A percentile compares a stretch with the other conserved stretches of the same genome.
Conservation (phyloP, 306 rosid species). For the Dicorynia guianensis region DNA sequence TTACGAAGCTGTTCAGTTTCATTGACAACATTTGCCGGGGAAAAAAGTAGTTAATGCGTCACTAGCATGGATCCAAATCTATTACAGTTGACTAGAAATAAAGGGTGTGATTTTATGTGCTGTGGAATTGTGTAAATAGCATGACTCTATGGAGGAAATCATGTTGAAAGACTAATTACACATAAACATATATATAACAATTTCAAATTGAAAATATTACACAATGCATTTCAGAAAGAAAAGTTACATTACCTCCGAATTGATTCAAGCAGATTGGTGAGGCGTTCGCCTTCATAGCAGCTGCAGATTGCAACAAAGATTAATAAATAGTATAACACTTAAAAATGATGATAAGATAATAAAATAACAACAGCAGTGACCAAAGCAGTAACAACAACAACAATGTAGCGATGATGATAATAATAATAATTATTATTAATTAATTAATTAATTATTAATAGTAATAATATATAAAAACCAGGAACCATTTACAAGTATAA, state of each 20-base stretch:
- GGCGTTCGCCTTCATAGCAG: slow-evolving; percentile 67
- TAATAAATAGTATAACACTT: not conserved
- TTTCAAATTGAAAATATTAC: not conserved
- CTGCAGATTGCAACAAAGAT: slow-evolving; percentile 43
- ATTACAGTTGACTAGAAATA: no score
- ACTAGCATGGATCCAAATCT: no score
- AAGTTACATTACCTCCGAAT: slow-evolving; percentile 53
- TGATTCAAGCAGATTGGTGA: slow-evolving; percentile 60
- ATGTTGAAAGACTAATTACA: slow-evolving; percentile 11
- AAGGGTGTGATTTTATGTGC: no score
- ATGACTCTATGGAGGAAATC: not conserved
- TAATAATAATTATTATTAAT: no score
- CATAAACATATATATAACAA: not conserved
- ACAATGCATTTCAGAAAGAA: not conserved
- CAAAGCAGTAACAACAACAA: not conserved
- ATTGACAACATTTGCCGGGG: not conserved
- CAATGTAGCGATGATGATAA: not conserved
- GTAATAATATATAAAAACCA: slow-evolving; percentile 12
- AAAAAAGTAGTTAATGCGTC: no score
- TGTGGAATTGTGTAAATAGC: no score
- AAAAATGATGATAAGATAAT: slow-evolving; percentile 8
- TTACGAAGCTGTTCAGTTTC: slow-evolving; percentile 24
- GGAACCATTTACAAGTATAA: not conserved
- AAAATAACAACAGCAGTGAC: not conserved
- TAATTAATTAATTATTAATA: no score